These are phyloP conservation scores for Anaeramoeba flamelloides DNA, from an alignment of 78 protist species.

Conservation along the genomic window DNA sequence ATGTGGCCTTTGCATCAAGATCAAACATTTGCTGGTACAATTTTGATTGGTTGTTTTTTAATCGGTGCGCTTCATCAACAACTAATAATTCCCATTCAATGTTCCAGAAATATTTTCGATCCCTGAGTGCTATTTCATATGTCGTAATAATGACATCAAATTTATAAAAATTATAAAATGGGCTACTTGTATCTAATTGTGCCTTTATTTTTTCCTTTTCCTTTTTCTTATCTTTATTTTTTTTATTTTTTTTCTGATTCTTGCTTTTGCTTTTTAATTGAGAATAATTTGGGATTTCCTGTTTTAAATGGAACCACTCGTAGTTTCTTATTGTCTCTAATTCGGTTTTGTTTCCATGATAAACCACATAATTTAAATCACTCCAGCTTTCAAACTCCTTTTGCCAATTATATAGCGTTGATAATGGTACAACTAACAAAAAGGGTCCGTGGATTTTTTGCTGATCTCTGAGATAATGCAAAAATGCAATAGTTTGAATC, in stretches of 20 bases:
- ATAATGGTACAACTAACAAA: conserved; percentile 24
- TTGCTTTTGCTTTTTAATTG: not conserved
- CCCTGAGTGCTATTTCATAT: conserved; percentile 3
- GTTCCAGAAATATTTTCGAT: conserved; percentile 32
- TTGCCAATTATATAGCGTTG: conserved; percentile 22
- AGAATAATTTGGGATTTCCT: too few species aligned
- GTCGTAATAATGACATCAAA: conserved; percentile 6
- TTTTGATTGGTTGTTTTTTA: conserved; percentile 72
- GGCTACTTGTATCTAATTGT: too few species aligned
- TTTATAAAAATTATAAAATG: not conserved
- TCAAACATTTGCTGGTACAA: too few species aligned
- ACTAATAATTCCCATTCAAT: conserved; percentile 68
- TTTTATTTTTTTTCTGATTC: too few species aligned
- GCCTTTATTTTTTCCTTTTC: too few species aligned
- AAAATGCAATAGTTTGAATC: conserved; percentile 48
- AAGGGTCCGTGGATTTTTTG: conserved; percentile 17
- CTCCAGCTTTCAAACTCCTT: conserved; percentile 24
- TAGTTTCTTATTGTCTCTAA: not conserved
- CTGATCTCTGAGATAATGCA: conserved; percentile 2
- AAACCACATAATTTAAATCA: not conserved
- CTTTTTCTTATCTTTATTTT: too few species aligned
- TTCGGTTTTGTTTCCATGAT: conserved; percentile 5
- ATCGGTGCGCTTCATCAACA: too few species aligned
- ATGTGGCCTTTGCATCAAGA: too few species aligned
- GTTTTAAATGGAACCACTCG: not conserved